phyloP scores from a whole-genome alignment of 2,329 filamentous ascomycete genomes.

The Arthrinium phaeospermum region DNA sequence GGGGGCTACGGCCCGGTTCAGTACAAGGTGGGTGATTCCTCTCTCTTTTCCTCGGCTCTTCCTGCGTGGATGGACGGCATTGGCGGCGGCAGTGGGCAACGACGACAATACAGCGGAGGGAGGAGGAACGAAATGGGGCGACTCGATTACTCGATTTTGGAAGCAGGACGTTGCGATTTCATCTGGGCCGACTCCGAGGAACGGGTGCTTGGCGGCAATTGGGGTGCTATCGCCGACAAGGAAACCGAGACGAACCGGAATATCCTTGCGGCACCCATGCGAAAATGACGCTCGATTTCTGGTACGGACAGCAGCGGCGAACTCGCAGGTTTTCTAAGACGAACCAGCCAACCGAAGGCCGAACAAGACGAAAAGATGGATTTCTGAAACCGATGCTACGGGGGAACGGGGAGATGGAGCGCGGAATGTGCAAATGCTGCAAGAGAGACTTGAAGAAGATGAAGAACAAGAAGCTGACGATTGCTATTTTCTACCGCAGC shows the following conservation, averaged over 20 bases:
- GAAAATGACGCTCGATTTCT: not conserved
- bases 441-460: not conserved
- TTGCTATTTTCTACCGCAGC: slow-evolving; percentile 52
- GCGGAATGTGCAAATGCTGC: not conserved
- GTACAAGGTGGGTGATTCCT: slow-evolving; percentile 76
- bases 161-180: not conserved
- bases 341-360: no score
- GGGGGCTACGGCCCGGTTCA: slow-evolving; percentile 97
- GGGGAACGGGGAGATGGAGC: not conserved
- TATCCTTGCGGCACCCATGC: not conserved
- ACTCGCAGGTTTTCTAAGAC: not conserved
- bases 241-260: not conserved
- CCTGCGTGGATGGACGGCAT: not conserved
- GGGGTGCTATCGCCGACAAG: not conserved
- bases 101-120: not conserved
- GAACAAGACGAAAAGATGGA: not conserved
- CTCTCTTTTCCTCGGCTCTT: not conserved
- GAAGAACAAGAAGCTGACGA: slow-evolving; percentile 29
- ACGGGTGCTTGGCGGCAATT: not conserved
- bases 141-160: not conserved
- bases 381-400: not conserved
- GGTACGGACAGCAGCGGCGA: not conserved
- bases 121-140: not conserved
- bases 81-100: not conserved
- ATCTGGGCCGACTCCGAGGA: no score